Evolutionary conservation across 1,139 yeast species (phyloP).

Genomic region (Taphrina sp.): DNA sequence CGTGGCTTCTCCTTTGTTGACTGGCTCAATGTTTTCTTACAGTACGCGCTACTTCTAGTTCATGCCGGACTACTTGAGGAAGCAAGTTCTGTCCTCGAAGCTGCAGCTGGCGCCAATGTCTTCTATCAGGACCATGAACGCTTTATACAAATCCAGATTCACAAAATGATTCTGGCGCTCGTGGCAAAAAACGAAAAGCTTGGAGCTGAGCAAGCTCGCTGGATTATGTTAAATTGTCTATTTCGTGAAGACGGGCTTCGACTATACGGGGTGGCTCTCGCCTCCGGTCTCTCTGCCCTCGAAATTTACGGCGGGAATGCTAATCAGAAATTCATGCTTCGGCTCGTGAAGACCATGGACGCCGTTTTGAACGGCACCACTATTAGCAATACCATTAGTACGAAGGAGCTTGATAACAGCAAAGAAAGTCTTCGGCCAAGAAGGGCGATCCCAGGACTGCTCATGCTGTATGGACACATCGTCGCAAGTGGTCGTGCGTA

Average conservation of each 20-base stretch:
- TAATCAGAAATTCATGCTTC: slow-evolving; percentile 81
- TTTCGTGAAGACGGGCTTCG: slow-evolving; percentile 69
- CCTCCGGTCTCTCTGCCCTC: slow-evolving; percentile 60
- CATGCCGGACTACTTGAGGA: slow-evolving; percentile 62
- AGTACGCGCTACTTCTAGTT: slow-evolving; percentile 66
- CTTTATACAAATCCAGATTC: slow-evolving; percentile 57
- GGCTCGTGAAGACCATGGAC: slow-evolving; percentile 88
- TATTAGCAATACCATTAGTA: slow-evolving; percentile 76
- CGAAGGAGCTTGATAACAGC: slow-evolving; percentile 45
- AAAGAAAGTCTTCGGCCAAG: slow-evolving; percentile 42
- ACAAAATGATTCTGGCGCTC: slow-evolving; percentile 58
- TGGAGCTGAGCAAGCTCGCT: slow-evolving; percentile 59
- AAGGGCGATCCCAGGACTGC: slow-evolving; percentile 56
- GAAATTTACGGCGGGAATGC: slow-evolving; percentile 69
- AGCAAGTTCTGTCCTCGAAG: slow-evolving; percentile 67
- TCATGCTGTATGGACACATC: slow-evolving; percentile 74
- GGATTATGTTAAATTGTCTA: slow-evolving; percentile 64
- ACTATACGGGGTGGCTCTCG: slow-evolving; percentile 64
- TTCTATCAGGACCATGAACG: slow-evolving; percentile 61
- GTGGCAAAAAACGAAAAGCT: slow-evolving; percentile 54
- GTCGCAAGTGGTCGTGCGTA: slow-evolving; percentile 81
- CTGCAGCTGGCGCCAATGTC: slow-evolving; percentile 73
- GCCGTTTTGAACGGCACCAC: slow-evolving; percentile 55
- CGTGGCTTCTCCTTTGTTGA: slow-evolving; percentile 72
- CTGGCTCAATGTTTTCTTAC: slow-evolving; percentile 85